Percentiles rank a stretch among this genome's conserved stretches.
phyloP scores from a whole-genome alignment of 345 rosid species.

The Moringa oleifera region DNA sequence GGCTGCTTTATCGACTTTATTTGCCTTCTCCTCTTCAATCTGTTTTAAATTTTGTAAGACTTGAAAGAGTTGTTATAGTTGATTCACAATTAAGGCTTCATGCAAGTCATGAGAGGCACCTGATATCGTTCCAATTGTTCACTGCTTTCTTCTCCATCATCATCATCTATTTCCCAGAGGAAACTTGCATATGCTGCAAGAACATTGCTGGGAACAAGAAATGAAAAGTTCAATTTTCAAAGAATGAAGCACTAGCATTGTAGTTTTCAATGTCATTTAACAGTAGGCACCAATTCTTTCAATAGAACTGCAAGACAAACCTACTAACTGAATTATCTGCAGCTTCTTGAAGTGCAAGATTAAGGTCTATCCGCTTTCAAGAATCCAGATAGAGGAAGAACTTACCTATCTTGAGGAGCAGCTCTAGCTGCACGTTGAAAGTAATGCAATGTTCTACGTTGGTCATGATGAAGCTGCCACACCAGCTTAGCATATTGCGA shows the following conservation, averaged over 20 bases:
- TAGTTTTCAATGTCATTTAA: too few species aligned
- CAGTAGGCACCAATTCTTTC: too few species aligned
- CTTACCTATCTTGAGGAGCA: conserved; percentile 64
- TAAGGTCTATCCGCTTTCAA: not conserved
- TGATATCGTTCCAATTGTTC: conserved; percentile 18
- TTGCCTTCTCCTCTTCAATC: conserved; percentile 7
- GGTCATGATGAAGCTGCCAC: conserved; percentile 66
- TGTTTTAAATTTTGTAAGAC: conserved; percentile 3
- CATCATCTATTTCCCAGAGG: conserved; percentile 73
- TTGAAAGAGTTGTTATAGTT: conserved; percentile 9
- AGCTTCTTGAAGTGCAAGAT: not conserved
- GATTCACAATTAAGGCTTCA: not conserved
- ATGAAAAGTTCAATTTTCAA: not conserved
- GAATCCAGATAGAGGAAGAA: not conserved
- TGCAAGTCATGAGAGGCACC: conserved; percentile 23
- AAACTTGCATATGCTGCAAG: conserved; percentile 78
- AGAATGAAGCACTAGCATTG: too few species aligned
- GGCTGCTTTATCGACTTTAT: conserved; percentile 1
- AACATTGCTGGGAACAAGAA: conserved; percentile 43
- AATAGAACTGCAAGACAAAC: too few species aligned
- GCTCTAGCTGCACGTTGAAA: conserved; percentile 60
- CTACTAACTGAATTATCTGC: not conserved
- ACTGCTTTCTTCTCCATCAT: conserved; percentile 22
- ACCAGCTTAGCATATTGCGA: conserved; percentile 56
- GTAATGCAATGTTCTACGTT: conserved; percentile 46